Percentiles rank a stretch among this genome's conserved stretches.
Conservation (phyloP, 371 early-diverging fungal genomes). For the Mortierella sp. region DNA sequence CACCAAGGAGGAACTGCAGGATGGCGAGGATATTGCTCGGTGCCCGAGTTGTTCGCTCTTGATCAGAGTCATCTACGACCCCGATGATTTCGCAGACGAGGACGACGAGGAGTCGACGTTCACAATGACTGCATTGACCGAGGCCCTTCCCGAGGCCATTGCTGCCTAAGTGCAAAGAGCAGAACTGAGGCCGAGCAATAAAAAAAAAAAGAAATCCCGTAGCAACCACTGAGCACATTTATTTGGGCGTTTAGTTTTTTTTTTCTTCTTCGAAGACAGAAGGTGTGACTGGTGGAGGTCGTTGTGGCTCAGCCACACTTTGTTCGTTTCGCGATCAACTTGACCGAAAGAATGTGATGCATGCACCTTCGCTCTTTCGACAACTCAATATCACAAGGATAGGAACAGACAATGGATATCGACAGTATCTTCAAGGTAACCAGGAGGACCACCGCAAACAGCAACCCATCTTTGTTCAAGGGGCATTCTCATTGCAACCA, state of each 20-base stretch:
- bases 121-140: slow-evolving; percentile 33
- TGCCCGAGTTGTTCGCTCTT: slow-evolving; percentile 98
- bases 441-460: neutral
- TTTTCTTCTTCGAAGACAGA: neutral
- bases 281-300: neutral
- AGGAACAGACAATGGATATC: slow-evolving; percentile 69
- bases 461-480: too few species aligned
- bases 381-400: neutral
- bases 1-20: slow-evolving; percentile 86
- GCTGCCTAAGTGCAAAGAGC: slow-evolving; percentile 31
- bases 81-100: slow-evolving; percentile 57
- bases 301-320: slow-evolving; percentile 4
- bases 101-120: slow-evolving; percentile 53
- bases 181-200: neutral
- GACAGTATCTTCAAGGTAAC: slow-evolving; percentile 79
- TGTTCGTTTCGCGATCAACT: neutral
- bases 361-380: neutral
- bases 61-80: slow-evolving; percentile 89
- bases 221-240: neutral
- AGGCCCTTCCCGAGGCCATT: slow-evolving; percentile 43
- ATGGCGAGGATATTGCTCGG: slow-evolving; percentile 95
- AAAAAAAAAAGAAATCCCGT: slow-evolving; percentile 12
- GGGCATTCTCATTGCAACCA: neutral
- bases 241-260: slow-evolving; percentile 5
- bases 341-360: neutral